Conservation (phyloP, 495 filamentous ascomycete genomes). For the Umbilicaria muhlenbergii region DNA sequence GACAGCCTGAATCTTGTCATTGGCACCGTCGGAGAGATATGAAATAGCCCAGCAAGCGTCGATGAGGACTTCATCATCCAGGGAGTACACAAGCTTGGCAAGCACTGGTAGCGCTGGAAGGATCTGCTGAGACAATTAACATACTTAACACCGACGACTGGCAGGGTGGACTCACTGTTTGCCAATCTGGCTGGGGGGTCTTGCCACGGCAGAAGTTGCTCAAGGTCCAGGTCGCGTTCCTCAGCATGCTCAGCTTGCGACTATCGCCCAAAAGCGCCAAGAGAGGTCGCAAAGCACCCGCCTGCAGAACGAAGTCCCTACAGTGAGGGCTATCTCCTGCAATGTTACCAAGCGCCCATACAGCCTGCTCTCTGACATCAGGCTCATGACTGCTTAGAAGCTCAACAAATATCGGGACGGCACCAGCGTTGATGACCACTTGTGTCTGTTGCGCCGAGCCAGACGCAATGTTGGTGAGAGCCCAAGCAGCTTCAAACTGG, state of each 20-base stretch:
- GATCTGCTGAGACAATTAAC: constrained; percentile 44
- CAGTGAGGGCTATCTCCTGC: constrained; percentile 96
- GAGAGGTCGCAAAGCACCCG: constrained; percentile 80
- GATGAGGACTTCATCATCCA: constrained; percentile 97
- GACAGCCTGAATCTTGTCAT: constrained; percentile 99
- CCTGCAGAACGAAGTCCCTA: constrained; percentile 83
- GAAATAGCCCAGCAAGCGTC: constrained; percentile 99
- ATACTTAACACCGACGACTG: neutral
- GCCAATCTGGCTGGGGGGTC: constrained; percentile 97
- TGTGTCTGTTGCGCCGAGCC: constrained; percentile 96
- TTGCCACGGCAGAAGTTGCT: constrained; percentile 99
- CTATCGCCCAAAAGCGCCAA: constrained; percentile 85
- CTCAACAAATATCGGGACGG: constrained; percentile 97
- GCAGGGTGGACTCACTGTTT: constrained; percentile 48
- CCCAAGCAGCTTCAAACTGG: constrained; percentile 99
- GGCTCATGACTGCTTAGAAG: constrained; percentile 88
- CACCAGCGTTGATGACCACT: constrained; percentile 95
- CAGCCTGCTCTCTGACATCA: constrained; percentile 95
- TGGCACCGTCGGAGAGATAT: constrained; percentile 95
- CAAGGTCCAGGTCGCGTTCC: constrained; percentile 97
- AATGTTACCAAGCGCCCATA: constrained; percentile 98
- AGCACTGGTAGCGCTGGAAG: constrained; percentile 91
- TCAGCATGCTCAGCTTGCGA: constrained; percentile 97
- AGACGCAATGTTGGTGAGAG: constrained; percentile 97
- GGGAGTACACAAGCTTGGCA: constrained; percentile 91